phyloP scores from a whole-genome alignment of 129 eudicot species.

The Ambrosia artemisiifolia region DNA sequence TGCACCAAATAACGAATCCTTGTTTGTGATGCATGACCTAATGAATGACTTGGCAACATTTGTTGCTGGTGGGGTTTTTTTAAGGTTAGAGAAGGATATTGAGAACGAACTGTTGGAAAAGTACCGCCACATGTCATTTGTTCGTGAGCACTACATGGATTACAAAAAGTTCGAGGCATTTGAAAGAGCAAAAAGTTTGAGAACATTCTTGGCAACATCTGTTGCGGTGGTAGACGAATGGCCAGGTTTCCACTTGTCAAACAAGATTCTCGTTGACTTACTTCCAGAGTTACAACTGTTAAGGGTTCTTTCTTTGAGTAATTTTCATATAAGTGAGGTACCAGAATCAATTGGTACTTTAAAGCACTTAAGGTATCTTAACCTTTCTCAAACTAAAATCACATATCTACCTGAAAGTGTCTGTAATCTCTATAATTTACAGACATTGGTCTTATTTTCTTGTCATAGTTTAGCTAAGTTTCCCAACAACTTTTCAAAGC shows the following conservation, averaged over 20 bases:
- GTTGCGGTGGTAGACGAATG: slow-evolving; percentile 7
- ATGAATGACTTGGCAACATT: slow-evolving; percentile 31
- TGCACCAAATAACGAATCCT: neutral
- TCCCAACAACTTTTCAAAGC: slow-evolving; percentile 20
- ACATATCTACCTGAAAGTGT: slow-evolving; percentile 23
- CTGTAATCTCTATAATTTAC: slow-evolving; percentile 23
- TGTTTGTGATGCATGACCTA: slow-evolving; percentile 39
- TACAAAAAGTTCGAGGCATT: slow-evolving; percentile 22
- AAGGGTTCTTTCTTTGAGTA: slow-evolving; percentile 19
- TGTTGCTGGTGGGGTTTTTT: slow-evolving; percentile 21
- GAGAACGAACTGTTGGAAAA: neutral
- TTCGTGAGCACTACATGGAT: slow-evolving; percentile 14
- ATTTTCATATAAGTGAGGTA: neutral
- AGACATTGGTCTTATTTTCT: slow-evolving; percentile 28
- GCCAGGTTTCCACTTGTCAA: slow-evolving; percentile 8
- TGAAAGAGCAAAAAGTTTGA: slow-evolving; percentile 22
- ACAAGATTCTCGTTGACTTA: slow-evolving; percentile 7
- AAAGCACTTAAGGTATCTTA: slow-evolving; percentile 30
- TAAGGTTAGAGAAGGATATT: slow-evolving; percentile 25
- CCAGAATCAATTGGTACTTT: slow-evolving; percentile 14
- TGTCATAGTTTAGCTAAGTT: slow-evolving; percentile 25
- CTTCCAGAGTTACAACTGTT: slow-evolving; percentile 2
- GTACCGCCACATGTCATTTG: slow-evolving; percentile 39
- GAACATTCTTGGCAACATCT: slow-evolving; percentile 37
- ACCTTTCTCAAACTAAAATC: slow-evolving; percentile 16